These are phyloP conservation scores for Phytophthora pluvialis DNA, from an alignment of 352 stramenopile species.

Conservation along the genomic window DNA sequence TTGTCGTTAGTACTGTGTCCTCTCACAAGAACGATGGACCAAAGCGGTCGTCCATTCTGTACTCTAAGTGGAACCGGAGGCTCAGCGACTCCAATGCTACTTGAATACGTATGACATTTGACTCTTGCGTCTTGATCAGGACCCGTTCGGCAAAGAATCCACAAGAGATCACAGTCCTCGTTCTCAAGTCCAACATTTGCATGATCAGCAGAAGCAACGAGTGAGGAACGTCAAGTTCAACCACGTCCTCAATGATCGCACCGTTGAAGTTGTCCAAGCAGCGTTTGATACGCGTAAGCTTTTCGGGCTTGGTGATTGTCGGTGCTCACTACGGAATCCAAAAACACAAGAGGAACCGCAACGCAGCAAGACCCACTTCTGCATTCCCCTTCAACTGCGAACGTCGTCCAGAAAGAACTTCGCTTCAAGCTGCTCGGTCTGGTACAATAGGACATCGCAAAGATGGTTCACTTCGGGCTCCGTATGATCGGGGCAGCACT, in stretches of 20 bases:
- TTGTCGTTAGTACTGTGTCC: too few species aligned
- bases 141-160: not conserved
- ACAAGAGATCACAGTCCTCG: not conserved
- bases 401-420: not conserved
- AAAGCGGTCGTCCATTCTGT: too few species aligned
- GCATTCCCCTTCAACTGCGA: constrained; percentile 8
- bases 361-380: constrained; percentile 1
- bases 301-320: constrained; percentile 1
- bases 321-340: not conserved
- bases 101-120: too few species aligned
- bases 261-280: not conserved
- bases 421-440: not conserved
- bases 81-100: too few species aligned
- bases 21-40: too few species aligned
- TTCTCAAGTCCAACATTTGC: too few species aligned
- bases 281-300: constrained; percentile 1
- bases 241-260: not conserved
- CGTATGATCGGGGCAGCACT: not conserved
- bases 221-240: constrained; percentile 5
- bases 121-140: too few species aligned
- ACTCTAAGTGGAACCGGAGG: too few species aligned
- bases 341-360: not conserved
- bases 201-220: too few species aligned
- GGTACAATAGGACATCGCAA: not conserved
- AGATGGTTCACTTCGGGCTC: constrained; percentile 13